Conservation (phyloP, 768 basidiomycete genomes). For the Cystofilobasidium bisporidii region DNA sequence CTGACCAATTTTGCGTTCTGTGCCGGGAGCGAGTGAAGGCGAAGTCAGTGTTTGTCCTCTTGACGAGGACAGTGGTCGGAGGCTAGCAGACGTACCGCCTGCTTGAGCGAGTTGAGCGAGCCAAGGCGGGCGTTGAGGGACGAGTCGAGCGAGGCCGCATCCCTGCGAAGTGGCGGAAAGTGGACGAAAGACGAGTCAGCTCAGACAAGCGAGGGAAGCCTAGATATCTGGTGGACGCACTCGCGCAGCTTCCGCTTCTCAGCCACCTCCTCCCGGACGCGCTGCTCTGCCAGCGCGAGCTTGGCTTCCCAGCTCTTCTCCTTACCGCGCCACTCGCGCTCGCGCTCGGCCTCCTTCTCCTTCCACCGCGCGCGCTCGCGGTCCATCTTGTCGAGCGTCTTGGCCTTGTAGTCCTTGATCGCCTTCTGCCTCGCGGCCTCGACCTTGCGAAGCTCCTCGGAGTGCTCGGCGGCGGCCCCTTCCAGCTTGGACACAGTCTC, state of each 20-base stretch:
- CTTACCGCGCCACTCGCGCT: slow-evolving; percentile 3
- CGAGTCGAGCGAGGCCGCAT: not conserved
- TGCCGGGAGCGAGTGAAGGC: not conserved
- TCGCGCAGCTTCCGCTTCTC: slow-evolving; percentile 1
- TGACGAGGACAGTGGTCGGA: not conserved
- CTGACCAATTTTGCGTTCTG: not conserved
- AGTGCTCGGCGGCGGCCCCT: not conserved
- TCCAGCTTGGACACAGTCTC: not conserved
- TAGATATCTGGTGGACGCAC: not conserved
- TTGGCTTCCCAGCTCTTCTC: slow-evolving; percentile 1
- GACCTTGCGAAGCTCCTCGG: not conserved
- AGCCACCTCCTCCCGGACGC: not conserved
- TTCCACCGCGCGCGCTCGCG: not conserved
- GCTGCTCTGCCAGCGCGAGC: not conserved
- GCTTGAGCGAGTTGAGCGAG: not conserved
- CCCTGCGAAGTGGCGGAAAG: not conserved
- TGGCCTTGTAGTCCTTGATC: not conserved
- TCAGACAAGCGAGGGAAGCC: no score
- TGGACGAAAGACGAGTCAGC: no score
- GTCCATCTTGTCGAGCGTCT: slow-evolving; percentile 7
- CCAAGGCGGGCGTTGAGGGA: slow-evolving; percentile 5
- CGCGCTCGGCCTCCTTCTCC: slow-evolving; percentile 1
- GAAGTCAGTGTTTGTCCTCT: no score
- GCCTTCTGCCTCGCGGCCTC: not conserved
- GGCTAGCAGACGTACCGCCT: not conserved